Evolutionary conservation across 495 filamentous ascomycete species (phyloP), one percentile per base, ranked within the genome.

Genomic region (Talaromyces stipitatus): DNA sequence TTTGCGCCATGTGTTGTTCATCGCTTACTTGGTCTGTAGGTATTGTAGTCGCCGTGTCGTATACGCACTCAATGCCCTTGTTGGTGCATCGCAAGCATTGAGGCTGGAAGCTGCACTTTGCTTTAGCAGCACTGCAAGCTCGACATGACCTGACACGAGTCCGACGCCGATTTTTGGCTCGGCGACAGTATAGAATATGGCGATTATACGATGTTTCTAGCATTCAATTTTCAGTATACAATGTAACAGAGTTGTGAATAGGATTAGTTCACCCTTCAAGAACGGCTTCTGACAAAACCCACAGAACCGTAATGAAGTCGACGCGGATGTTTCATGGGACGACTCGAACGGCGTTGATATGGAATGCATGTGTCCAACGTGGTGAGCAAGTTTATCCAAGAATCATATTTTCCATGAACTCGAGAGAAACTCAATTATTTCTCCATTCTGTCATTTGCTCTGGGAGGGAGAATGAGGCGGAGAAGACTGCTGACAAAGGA

Each of bases 111-210:
- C 14, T 51, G 28, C 48, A 51, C 27, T 51, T 51, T 11, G 16
- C 28, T 6, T 51, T 51, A 10, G 47, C 47, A n/a, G 27, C 23
- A 29, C 12, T 51, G 28, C 48, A 51, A n/a, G 48, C 48, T 20
- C 48, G 48, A 18, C 48, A 51, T 30, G 48, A 51, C 26, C 26
- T 30, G 9, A 32, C 11, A 51, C 48, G 48, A 27, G 48, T 14
- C 4, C 28, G 24, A 32, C 14, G 48, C 3, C 16, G 26, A 20
- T n/a, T 20, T 11, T 51, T 22, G n/a, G 48, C 28, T 6, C 27
- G 48, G 27, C 48, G 48, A n/a, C 48, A 51, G 48, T 51, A 51
- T n/a, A 51, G 14, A 12, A 51, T 14, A 30, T 51, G 48, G 5
- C 48, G 48, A 16, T 30, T 32, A 12, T 51, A 51, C n/a, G 23